phyloP scores from a whole-genome alignment of 306 rosid genomes.

The Potentilla sterilis region DNA sequence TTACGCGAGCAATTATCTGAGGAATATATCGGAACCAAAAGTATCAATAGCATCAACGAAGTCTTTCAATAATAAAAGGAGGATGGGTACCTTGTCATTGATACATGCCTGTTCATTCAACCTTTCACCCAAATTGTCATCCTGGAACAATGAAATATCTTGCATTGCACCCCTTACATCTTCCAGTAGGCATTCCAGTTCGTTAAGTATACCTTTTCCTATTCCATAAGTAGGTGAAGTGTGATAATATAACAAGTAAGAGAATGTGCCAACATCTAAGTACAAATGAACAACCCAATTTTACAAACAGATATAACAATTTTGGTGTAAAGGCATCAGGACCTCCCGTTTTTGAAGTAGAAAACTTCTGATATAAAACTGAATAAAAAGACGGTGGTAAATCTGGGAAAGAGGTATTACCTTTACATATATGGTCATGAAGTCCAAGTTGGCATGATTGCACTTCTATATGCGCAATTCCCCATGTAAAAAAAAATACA shows the following conservation, averaged over 20 bases:
- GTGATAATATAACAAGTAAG: not conserved
- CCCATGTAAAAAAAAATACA: conserved; percentile 23
- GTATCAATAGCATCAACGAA: not conserved
- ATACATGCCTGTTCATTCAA: conserved; percentile 31
- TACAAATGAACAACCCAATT: not conserved
- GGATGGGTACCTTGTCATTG: conserved; percentile 36
- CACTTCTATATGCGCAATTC: conserved; percentile 53
- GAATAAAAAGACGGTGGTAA: not conserved
- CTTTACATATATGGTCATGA: conserved; percentile 47
- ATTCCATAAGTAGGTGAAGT: conserved; percentile 1
- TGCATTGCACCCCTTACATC: conserved; percentile 44
- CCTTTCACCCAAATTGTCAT: conserved; percentile 27
- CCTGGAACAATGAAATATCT: conserved; percentile 23
- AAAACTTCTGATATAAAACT: not conserved
- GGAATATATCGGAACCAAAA: not conserved
- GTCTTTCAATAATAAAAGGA: conserved; percentile 4
- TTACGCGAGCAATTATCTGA: not conserved
- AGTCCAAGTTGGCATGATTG: conserved; percentile 61
- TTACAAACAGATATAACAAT: not conserved
- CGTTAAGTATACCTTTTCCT: conserved; percentile 49
- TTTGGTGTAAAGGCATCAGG: not conserved
- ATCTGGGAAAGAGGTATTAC: conserved; percentile 25
- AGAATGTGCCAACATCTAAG: not conserved
- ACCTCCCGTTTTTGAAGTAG: not conserved
- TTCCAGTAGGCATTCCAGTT: conserved; percentile 48